Evolutionary conservation across 176 grass and related monocot species (phyloP).

Genomic region (Carex kokanica): DNA sequence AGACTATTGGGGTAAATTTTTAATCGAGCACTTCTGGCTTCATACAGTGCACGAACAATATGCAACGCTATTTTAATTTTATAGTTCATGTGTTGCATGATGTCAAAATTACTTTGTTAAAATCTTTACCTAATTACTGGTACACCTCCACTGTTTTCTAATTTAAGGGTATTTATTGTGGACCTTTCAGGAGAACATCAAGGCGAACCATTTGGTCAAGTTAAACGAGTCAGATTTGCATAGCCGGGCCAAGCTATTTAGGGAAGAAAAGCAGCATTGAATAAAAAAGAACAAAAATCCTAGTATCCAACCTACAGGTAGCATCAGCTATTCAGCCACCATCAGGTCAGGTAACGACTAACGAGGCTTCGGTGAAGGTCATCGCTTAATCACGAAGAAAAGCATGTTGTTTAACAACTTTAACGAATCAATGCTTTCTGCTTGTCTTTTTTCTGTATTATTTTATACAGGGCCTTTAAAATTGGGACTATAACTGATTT

Average conservation of each 20-base stretch:
- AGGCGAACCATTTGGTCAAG: background rate
- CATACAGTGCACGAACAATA: too few species aligned
- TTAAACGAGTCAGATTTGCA: background rate
- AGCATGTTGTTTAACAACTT: background rate
- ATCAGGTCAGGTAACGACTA: conserved; percentile 7
- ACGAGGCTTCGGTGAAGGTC: background rate
- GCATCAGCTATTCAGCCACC: background rate
- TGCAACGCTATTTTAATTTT: too few species aligned
- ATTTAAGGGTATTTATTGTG: background rate
- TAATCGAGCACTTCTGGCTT: too few species aligned
- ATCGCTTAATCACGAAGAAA: conserved; percentile 59
- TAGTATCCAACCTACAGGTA: background rate
- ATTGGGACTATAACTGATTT: background rate
- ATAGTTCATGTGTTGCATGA: too few species aligned
- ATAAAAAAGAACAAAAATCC: conserved; percentile 8
- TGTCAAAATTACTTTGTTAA: too few species aligned
- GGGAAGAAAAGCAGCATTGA: background rate
- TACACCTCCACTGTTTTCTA: background rate
- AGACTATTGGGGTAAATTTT: too few species aligned
- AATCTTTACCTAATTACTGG: too few species aligned
- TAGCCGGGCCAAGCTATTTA: background rate
- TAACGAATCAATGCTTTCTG: conserved; percentile 2
- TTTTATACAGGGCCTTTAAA: background rate
- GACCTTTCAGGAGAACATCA: background rate
- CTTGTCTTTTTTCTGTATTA: background rate